Percentiles rank a stretch among this genome's conserved stretches.
Evolutionary conservation across 495 filamentous ascomycete genomes (phyloP).

Genomic region (Polyplosphaeria fusca): DNA sequence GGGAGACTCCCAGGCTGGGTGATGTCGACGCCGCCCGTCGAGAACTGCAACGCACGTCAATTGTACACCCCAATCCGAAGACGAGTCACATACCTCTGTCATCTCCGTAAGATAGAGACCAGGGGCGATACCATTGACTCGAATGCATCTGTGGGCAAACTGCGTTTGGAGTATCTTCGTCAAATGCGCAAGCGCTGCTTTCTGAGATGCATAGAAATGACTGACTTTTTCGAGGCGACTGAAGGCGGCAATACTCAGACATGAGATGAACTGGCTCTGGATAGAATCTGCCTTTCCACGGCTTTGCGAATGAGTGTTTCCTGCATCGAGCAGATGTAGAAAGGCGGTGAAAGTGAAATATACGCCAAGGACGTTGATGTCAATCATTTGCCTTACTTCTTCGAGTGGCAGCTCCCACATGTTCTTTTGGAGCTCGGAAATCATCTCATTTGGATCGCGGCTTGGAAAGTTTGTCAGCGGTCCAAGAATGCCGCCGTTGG

Average conservation of each 20-base stretch:
- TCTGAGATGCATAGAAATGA: constrained; percentile 64
- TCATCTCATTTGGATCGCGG: not conserved
- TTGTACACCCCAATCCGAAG: too few relatives aligned
- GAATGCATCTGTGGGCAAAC: constrained; percentile 74
- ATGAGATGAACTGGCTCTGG: constrained; percentile 5
- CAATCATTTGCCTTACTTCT: constrained; percentile 54
- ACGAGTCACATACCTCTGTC: too few relatives aligned
- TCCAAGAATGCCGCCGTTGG: constrained; percentile 39
- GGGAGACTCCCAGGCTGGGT: not conserved
- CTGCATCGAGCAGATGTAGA: not conserved
- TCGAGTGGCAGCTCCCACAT: constrained; percentile 33
- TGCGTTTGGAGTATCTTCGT: constrained; percentile 72
- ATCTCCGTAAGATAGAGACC: constrained; percentile 47
- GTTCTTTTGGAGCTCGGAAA: not conserved
- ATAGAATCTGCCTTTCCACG: not conserved
- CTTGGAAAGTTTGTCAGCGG: constrained; percentile 33
- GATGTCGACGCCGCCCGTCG: not conserved
- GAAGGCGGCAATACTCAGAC: not conserved
- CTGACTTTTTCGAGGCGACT: not conserved
- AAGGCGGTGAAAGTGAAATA: not conserved
- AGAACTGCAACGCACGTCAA: too few relatives aligned
- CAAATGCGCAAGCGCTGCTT: constrained; percentile 73
- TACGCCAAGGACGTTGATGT: not conserved
- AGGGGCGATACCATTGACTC: constrained; percentile 74
- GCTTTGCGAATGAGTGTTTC: not conserved